Evolutionary conservation across 73 alveolate genomes (phyloP), one percentile per base, ranked within the genome.

Genomic region (Paramecium octaurelia): DNA sequence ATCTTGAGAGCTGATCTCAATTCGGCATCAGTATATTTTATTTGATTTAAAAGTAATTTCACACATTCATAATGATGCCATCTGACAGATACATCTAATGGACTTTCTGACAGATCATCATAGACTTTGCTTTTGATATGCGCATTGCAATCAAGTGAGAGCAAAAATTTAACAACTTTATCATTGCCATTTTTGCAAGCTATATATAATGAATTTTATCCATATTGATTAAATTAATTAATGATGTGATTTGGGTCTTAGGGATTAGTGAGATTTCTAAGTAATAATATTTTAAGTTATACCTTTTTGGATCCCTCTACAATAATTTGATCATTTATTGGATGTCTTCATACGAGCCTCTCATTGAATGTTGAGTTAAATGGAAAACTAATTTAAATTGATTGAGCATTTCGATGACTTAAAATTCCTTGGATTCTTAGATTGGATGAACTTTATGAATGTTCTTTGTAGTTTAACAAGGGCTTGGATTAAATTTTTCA

Each of bases 31-130:
- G 29, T 75, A 75, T 29, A 75, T n/a, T 75, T 75, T 0, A 35
- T 42, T 10, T 11, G 16, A n/a, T 75, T 4, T 75, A 75, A 38
- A 38, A 75, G 59, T 12, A 38, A 35, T 75, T 38, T 38, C 4
- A 75, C 88, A 42, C 88, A 75, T 75, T 75, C 88, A 12, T 29
- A 35, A 75, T 75, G 88, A 38, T 42, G 68, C 88, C 88, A 75
- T 42, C 88, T 35, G 18, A 75, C 88, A 34, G 68, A 75, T 9
- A 75, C 88, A 35, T 75, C 88, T 35, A 75, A 42, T 42, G 88
- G 88, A 8, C 88, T 42, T 42, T 75, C 88, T 9, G 35, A 12
- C 0, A 75, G 38, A n/a, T 75, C 58, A 18, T 42, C 88, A 75
- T 75, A 75, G 12, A 75, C 64, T 42, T 20, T 75, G 23, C 88